Base-by-base conservation (phyloP, 2,329 filamentous ascomycete species). In the Claviceps pazoutovae region DNA sequence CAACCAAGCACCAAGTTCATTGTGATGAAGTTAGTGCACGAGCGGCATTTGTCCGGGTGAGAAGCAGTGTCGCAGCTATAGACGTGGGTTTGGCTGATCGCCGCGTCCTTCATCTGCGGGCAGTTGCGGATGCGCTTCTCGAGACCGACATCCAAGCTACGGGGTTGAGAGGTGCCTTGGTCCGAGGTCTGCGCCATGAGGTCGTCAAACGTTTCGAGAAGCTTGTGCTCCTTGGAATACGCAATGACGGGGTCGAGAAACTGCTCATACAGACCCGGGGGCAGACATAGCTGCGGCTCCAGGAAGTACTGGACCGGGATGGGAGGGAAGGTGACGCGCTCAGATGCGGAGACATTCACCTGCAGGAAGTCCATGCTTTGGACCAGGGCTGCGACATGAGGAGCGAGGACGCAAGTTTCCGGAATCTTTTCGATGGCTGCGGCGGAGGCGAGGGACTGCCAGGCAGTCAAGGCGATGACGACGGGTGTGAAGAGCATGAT, bases 21-120 rank as follows among this genome's bases (percentile, higher is more conserved):
- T 1, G 43, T 1, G 17, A 30, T n/a, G 3, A 19, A 2, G n/a
- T 0, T 14, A 30, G 30, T 9, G n/a, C 44, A 46, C 0, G 2
- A 5, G 2, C 30, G 7, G 30, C 44, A 46, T 14, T 19, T 2
- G 9, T 36, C 26, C 5, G 26, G 26, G 26, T 34, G 17, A 8
- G 4, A 0, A 3, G 44, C 44, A 30, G 8, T 19, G 9, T 34
- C 8, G 30, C 44, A 46, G 23, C 43, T 45, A 8, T 13, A 45
- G 1, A 5, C 1, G 5, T 11, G n/a, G 4, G 5, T 11, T 13
- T 3, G 3, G 23, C 1, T 8, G 7, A n/a, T 0, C 2, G 23
- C 23, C 17, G 14, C 5, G 1, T 17, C 4, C 23, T 9, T 45
- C 1, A 45, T 30, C 6, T 45, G 6, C 6, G 23, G 43, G 8